Percentiles rank a stretch among this genome's conserved stretches.
Evolutionary conservation across 768 basidiomycete species (phyloP).

Genomic region (Suillus cothurnatus): DNA sequence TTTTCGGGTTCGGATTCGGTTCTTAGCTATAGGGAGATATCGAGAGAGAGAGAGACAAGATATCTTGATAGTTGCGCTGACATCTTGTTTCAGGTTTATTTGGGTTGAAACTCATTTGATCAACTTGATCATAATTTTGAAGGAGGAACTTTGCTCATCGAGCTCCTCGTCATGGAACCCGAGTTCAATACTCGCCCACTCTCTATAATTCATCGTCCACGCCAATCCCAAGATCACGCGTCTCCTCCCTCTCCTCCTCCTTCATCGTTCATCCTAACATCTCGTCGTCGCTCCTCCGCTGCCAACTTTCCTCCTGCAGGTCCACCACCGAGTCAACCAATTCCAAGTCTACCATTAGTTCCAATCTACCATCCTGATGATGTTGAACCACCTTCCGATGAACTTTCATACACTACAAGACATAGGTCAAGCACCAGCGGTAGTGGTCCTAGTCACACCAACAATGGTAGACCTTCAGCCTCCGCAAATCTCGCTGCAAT

Average conservation of each 20-base stretch:
- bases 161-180: slow-evolving; percentile 27
- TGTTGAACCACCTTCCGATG: slow-evolving; percentile 25
- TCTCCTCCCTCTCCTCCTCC: slow-evolving; percentile 28
- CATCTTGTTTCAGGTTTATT: not conserved
- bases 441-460: slow-evolving; percentile 25
- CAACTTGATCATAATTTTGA: not conserved
- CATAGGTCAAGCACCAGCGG: slow-evolving; percentile 40
- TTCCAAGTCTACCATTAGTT: slow-evolving; percentile 61
- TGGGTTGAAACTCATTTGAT: not conserved
- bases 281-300: slow-evolving; percentile 67
- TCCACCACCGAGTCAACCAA: slow-evolving; percentile 75
- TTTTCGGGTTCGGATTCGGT: not conserved
- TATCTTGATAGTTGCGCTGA: not conserved
- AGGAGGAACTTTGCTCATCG: not conserved
- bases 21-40: not conserved
- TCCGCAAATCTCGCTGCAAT: slow-evolving; percentile 60
- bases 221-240: slow-evolving; percentile 36
- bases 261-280: slow-evolving; percentile 34
- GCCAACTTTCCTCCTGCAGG: slow-evolving; percentile 63
- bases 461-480: slow-evolving; percentile 35
- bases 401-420: slow-evolving; percentile 30
- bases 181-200: slow-evolving; percentile 33
- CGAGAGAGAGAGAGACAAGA: not conserved
- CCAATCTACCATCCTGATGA: slow-evolving; percentile 26
- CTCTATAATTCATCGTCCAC: slow-evolving; percentile 31